Evolutionary conservation across 306 rosid species (phyloP).

Genomic region (Quercus ilex): DNA sequence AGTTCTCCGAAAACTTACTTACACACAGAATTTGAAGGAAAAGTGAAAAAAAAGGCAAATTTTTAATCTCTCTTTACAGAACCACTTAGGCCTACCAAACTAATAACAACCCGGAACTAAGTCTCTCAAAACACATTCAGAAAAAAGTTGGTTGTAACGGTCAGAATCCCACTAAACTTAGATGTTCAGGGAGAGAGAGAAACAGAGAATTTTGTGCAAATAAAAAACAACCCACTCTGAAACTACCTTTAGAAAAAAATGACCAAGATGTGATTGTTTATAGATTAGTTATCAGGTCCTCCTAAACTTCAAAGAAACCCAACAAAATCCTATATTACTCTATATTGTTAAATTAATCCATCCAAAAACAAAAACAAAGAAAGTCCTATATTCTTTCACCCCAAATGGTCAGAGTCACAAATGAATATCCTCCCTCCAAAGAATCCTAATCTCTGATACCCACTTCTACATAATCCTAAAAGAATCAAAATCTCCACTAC

Average conservation of each 20-base stretch:
- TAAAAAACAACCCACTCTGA: constrained; percentile 27
- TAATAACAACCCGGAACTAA: constrained; percentile 32
- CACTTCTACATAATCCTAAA: constrained; percentile 21
- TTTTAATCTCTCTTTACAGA: constrained; percentile 11
- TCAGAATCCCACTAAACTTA: constrained; percentile 27
- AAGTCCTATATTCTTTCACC: background rate
- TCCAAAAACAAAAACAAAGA: background rate
- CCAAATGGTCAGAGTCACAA: constrained; percentile 6
- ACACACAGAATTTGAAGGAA: background rate
- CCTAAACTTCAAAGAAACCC: constrained; percentile 53
- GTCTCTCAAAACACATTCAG: constrained; percentile 11
- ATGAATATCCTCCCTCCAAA: constrained; percentile 6
- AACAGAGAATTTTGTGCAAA: constrained; percentile 22
- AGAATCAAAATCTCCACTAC: constrained; percentile 17
- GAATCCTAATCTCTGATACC: constrained; percentile 17
- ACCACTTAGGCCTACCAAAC: constrained; percentile 40
- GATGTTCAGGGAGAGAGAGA: constrained; percentile 7
- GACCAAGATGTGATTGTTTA: background rate
- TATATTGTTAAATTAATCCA: background rate
- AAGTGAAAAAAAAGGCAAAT: background rate
- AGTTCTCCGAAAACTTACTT: constrained; percentile 22
- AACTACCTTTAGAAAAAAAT: constrained; percentile 22
- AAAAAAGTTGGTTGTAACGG: constrained; percentile 42
- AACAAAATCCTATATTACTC: constrained; percentile 2
- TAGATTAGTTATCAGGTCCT: constrained; percentile 24